Base-by-base conservation (phyloP, 768 basidiomycete species). In the Crassisporium funariophilum region DNA sequence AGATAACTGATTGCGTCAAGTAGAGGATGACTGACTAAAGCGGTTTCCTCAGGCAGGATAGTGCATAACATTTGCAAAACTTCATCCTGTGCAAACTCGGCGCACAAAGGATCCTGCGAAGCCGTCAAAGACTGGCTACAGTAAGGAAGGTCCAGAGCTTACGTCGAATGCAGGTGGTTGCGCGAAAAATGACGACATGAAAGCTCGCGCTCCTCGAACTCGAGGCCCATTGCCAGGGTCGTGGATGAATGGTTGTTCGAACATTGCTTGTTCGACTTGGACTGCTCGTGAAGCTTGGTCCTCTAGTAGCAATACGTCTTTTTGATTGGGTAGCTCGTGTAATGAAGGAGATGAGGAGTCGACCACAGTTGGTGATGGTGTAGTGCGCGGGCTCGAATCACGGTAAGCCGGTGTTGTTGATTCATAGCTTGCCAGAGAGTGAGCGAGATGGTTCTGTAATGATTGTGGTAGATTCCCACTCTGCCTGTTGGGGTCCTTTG, bases 171-270 rank as follows among this genome's bases (percentile, higher is more conserved):
- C 77, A 0, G 83, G 79, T 9, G 81, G 79, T 33, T 84, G 77
- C 5, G 87, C 81, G 60, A 89, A 88, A 52, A 73, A 82, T 15
- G 71, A 70, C n/a, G 80, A 79, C 29, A 92, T 64, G 62, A 92
- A 92, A 10, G 76, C 73, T n/a, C 67, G 70, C n/a, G 77, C 66
- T 59, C 88, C 75, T 9, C 81, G 75, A 8, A 92, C 86, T 34
- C 87, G 84, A 7, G 86, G 85, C 0, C 90, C 89, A 50, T 83
- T 86, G 23, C 89, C 89, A 0, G 86, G 86, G 61, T 91, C 85
- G 49, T 86, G 68, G 15, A 91, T 86, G 56, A 82, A 84, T 10
- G 88, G 86, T 25, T 68, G 57, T 47, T 75, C 62, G 12, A 70
- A 66, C 39, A 72, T 53, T 23, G 61, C 52, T 17, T 51, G 41